Evolutionary conservation across 352 stramenopile genomes (phyloP).

Genomic region (Globisporangium polare): DNA sequence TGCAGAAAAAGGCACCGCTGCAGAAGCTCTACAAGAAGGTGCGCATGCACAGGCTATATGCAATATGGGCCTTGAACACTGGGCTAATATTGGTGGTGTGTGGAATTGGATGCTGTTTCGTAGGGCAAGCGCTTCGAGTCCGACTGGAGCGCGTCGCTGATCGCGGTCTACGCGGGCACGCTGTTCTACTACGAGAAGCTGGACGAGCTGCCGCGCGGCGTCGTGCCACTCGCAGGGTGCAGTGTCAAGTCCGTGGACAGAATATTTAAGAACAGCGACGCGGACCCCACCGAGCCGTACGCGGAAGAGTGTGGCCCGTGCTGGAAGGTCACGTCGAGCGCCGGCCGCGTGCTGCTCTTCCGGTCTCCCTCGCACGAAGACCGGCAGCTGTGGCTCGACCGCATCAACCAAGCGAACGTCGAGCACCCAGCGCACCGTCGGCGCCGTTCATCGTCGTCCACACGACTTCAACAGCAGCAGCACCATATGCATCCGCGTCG

Average conservation of each 20-base stretch:
- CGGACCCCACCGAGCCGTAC: slow-evolving; percentile 15
- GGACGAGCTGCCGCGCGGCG: slow-evolving; percentile 40
- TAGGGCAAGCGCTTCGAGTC: slow-evolving; percentile 63
- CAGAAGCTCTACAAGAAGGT: slow-evolving; percentile 56
- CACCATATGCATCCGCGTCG: slow-evolving; percentile 3
- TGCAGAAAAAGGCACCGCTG: slow-evolving; percentile 40
- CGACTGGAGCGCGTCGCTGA: slow-evolving; percentile 50
- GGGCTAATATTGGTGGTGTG: slow-evolving; percentile 1
- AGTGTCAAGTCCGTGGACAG: slow-evolving; percentile 52
- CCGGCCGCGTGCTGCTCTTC: slow-evolving; percentile 58
- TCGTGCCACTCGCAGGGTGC: slow-evolving; percentile 48
- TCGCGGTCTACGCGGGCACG: slow-evolving; percentile 53
- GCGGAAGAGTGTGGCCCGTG: slow-evolving; percentile 63
- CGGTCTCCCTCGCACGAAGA: slow-evolving; percentile 45
- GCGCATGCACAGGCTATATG: neutral
- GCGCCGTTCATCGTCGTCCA: neutral
- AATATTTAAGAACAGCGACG: slow-evolving; percentile 41
- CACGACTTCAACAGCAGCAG: neutral
- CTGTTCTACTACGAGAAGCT: slow-evolving; percentile 68
- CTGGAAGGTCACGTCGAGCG: slow-evolving; percentile 65
- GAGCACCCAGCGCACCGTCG: slow-evolving; percentile 15
- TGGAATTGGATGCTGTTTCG: neutral
- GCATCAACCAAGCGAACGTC: slow-evolving; percentile 32
- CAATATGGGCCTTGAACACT: no score
- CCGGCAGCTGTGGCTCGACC: slow-evolving; percentile 49